These are phyloP conservation scores for Tanacetum coccineum DNA, from an alignment of 129 eudicot species.

Conservation along the genomic window DNA sequence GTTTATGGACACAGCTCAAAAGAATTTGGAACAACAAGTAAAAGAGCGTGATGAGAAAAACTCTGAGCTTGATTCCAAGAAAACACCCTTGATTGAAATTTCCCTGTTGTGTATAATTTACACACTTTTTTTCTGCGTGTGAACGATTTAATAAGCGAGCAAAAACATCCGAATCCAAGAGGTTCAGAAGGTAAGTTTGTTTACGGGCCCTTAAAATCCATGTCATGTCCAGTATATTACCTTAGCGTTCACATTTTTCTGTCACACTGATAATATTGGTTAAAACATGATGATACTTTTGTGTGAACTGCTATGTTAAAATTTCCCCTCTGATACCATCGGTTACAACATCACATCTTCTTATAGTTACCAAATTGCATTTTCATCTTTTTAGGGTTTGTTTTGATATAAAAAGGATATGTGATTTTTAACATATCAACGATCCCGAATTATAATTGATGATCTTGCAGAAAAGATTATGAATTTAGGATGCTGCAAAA, in stretches of 20 bases:
- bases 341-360: too few species aligned
- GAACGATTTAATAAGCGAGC: constrained; percentile 99
- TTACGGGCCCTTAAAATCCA: constrained; percentile 24
- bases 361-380: constrained; percentile 1
- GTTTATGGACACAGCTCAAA: constrained; percentile 57
- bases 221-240: constrained; percentile 10
- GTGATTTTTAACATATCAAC: too few species aligned
- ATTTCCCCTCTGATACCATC: too few species aligned
- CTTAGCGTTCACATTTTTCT: neutral
- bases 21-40: constrained; percentile 81
- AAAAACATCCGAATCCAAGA: constrained; percentile 97
- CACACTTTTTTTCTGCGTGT: too few species aligned
- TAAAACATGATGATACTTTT: neutral
- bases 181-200: constrained; percentile 80
- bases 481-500: too few species aligned
- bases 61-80: constrained; percentile 89
- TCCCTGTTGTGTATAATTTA: too few species aligned
- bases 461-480: too few species aligned
- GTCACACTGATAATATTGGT: neutral
- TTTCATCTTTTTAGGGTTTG: too few species aligned
- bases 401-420: too few species aligned
- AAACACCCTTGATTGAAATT: too few species aligned
- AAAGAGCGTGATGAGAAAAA: constrained; percentile 93
- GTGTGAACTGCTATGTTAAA: too few species aligned
- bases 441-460: too few species aligned